phyloP scores from a whole-genome alignment of 106 monocot species.

The Platanthera guangdongensis region DNA sequence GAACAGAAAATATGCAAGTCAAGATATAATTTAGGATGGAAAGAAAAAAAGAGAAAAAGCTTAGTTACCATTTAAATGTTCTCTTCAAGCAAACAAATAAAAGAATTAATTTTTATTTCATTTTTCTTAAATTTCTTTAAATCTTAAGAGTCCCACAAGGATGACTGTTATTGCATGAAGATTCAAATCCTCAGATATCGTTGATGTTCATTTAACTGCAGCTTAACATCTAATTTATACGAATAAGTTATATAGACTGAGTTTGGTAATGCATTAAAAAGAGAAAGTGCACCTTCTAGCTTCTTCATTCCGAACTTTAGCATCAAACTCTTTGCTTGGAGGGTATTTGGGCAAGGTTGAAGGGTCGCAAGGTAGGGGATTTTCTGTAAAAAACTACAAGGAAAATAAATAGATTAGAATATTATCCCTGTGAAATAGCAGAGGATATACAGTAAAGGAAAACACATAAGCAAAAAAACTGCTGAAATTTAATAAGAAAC shows the following conservation, averaged over 20 bases:
- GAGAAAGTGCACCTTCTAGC: conserved; percentile 44
- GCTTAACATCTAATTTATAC: not conserved
- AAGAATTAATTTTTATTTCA: not conserved
- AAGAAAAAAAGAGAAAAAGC: not conserved
- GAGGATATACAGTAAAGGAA: not conserved
- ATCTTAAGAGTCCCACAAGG: not conserved
- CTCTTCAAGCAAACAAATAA: not conserved
- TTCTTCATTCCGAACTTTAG: conserved; percentile 75
- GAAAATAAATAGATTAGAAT: not conserved
- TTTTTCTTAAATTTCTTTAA: not conserved
- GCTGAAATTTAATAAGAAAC: not conserved
- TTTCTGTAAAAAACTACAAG: conserved; percentile 59
- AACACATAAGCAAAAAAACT: not conserved
- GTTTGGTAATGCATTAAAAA: not conserved
- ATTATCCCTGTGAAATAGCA: not conserved
- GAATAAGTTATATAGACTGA: not conserved
- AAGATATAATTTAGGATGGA: too few species aligned
- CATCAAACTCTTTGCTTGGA: conserved; percentile 87
- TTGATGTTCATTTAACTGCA: not conserved
- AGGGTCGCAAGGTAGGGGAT: conserved; percentile 65
- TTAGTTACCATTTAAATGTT: not conserved
- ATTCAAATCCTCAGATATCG: not conserved
- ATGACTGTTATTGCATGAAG: not conserved
- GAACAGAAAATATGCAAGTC: too few species aligned
- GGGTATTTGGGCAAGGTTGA: conserved; percentile 81